A percentile compares a stretch with the other conserved stretches of the same genome.
These are phyloP conservation scores for Calonectria montana DNA, from an alignment of 2,329 filamentous ascomycete species.

Conservation along the genomic window DNA sequence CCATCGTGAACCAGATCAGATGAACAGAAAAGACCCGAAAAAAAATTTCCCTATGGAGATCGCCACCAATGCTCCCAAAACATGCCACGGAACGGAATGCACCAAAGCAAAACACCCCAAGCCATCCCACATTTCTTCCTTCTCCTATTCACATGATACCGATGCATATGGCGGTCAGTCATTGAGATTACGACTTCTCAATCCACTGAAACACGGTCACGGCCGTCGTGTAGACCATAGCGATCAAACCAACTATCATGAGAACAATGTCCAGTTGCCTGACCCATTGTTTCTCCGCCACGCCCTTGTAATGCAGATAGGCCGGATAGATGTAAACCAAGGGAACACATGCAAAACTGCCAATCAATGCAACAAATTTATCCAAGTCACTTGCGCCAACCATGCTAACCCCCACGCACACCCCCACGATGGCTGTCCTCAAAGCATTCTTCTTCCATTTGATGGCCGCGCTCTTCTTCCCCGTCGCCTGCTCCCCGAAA, in stretches of 20 bases:
- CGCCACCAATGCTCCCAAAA: not conserved
- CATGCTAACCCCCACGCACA: slow-evolving; percentile 72
- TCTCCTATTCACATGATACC: not conserved
- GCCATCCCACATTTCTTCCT: slow-evolving; percentile 9
- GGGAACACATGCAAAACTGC: slow-evolving; percentile 79
- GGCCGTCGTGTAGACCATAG: slow-evolving; percentile 78
- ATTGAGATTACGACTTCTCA: slow-evolving; percentile 28
- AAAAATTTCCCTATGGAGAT: not conserved
- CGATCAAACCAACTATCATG: slow-evolving; percentile 71
- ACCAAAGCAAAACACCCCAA: slow-evolving; percentile 2
- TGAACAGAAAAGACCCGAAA: slow-evolving; percentile 1
- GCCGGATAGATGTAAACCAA: slow-evolving; percentile 83
- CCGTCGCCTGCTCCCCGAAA: slow-evolving; percentile 73
- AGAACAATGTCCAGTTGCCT: slow-evolving; percentile 71
- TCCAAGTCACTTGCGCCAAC: slow-evolving; percentile 76
- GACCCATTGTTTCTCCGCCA: slow-evolving; percentile 66
- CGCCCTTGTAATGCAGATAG: slow-evolving; percentile 75
- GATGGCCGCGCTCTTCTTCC: slow-evolving; percentile 71
- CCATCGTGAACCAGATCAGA: slow-evolving; percentile 7
- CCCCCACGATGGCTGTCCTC: slow-evolving; percentile 64
- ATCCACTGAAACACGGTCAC: slow-evolving; percentile 64
- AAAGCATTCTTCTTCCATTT: slow-evolving; percentile 85
- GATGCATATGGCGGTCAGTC: not conserved
- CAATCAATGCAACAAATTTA: slow-evolving; percentile 80
- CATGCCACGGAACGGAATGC: slow-evolving; percentile 8